These are phyloP conservation scores for Phoma sp. DNA, from an alignment of 2,329 filamentous ascomycete genomes.

Conservation along the genomic window DNA sequence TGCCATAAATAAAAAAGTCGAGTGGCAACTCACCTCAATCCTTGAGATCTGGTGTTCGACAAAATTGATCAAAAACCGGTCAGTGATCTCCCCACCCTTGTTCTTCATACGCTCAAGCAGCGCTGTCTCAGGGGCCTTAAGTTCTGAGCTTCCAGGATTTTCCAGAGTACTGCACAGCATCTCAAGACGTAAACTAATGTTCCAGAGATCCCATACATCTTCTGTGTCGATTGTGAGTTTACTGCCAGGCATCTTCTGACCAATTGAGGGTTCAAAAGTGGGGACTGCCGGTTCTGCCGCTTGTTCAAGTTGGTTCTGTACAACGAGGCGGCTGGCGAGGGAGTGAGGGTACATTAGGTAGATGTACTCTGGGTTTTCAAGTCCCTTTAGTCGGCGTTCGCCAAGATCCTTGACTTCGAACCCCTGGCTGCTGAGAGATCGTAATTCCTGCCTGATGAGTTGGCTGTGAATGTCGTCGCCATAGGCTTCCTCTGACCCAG, in stretches of 20 bases:
- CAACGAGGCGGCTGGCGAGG: conserved; percentile 77
- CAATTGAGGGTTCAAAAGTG: conserved; percentile 56
- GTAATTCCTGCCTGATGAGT: conserved; percentile 84
- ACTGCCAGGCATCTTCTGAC: conserved; percentile 66
- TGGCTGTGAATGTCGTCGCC: conserved; percentile 76
- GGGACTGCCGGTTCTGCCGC: conserved; percentile 49
- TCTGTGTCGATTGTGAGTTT: conserved; percentile 81
- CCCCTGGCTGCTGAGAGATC: conserved; percentile 85
- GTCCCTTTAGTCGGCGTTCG: conserved; percentile 91
- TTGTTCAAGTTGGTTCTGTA: conserved; percentile 63
- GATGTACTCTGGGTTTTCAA: conserved; percentile 95
- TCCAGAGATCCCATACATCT: conserved; percentile 88
- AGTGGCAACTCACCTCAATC: conserved; percentile 75
- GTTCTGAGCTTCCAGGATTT: conserved; percentile 63
- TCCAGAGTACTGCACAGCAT: conserved; percentile 93
- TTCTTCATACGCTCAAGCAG: conserved; percentile 76
- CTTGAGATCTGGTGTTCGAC: conserved; percentile 94
- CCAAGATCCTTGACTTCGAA: conserved; percentile 98
- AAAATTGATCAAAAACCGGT: conserved; percentile 85
- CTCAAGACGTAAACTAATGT: conserved; percentile 84
- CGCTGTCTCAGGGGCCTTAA: conserved; percentile 82
- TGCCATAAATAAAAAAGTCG: neutral
- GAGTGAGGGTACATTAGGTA: conserved; percentile 95
- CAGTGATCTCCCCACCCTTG: conserved; percentile 82
- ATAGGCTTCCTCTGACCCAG: conserved; percentile 74